Evolutionary conservation across 2,329 filamentous ascomycete species (phyloP).

Genomic region (Trichoderma sp.): DNA sequence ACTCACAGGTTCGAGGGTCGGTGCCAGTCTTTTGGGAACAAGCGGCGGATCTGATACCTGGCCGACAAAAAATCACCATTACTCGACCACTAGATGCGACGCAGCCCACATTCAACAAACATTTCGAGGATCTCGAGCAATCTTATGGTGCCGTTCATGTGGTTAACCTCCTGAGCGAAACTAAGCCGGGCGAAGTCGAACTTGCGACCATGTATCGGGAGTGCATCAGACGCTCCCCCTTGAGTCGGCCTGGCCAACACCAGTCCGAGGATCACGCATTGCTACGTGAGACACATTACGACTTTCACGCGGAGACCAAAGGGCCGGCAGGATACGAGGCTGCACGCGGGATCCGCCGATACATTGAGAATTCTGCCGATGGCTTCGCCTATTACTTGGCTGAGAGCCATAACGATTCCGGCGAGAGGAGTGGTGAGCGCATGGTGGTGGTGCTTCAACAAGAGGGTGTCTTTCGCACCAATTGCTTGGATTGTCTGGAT

Average conservation of each 20-base stretch:
- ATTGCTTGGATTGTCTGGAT: slow-evolving; percentile 94
- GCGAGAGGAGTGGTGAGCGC: slow-evolving; percentile 42
- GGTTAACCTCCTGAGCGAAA: slow-evolving; percentile 88
- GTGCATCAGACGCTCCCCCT: slow-evolving; percentile 70
- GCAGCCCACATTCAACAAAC: slow-evolving; percentile 91
- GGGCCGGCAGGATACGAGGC: slow-evolving; percentile 85
- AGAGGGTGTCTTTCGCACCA: slow-evolving; percentile 92
- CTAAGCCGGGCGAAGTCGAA: slow-evolving; percentile 82
- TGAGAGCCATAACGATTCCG: slow-evolving; percentile 62
- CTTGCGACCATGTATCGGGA: slow-evolving; percentile 76
- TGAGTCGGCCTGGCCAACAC: slow-evolving; percentile 60
- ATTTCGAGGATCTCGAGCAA: slow-evolving; percentile 83
- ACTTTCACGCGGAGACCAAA: slow-evolving; percentile 93
- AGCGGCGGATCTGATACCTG: slow-evolving; percentile 78
- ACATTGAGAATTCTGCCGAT: slow-evolving; percentile 76
- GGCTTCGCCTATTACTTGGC: slow-evolving; percentile 91
- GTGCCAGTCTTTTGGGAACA: slow-evolving; percentile 99
- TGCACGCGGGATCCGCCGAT: slow-evolving; percentile 76
- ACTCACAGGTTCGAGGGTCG: slow-evolving; percentile 87
- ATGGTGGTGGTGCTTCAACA: slow-evolving; percentile 78
- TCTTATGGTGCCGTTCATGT: slow-evolving; percentile 90
- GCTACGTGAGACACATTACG: slow-evolving; percentile 80
- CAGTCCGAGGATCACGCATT: slow-evolving; percentile 67
- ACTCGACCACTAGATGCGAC: slow-evolving; percentile 87
- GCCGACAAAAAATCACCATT: slow-evolving; percentile 90